Evolutionary conservation across 208 protist genomes (phyloP).

Genomic region (Blechomonas ayalai): DNA sequence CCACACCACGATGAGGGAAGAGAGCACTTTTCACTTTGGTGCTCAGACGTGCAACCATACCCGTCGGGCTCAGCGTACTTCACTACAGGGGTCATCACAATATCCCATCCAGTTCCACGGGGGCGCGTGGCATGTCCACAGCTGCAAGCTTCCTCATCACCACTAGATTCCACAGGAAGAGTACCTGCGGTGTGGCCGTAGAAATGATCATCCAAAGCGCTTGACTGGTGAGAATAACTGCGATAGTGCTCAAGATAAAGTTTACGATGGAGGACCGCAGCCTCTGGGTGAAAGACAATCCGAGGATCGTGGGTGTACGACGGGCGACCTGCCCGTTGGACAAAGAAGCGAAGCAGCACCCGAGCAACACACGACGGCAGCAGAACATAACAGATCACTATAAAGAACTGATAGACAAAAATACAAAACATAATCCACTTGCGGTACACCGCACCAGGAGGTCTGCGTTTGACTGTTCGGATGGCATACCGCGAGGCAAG

Average conservation of each 20-base stretch:
- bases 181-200: too few species aligned
- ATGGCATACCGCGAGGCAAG: conserved; percentile 38
- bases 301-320: conserved; percentile 34
- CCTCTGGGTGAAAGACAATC: conserved; percentile 14
- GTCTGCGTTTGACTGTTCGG: conserved; percentile 5
- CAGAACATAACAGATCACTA: conserved; percentile 30
- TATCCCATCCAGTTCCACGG: too few species aligned
- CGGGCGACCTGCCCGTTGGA: conserved; percentile 13
- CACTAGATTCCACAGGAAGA: too few species aligned
- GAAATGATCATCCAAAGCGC: too few species aligned
- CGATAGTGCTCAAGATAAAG: conserved; percentile 15
- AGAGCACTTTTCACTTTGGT: too few species aligned
- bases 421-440: conserved; percentile 2
- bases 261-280: conserved; percentile 27
- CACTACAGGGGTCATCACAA: too few species aligned
- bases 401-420: conserved; percentile 19
- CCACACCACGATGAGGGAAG: too few species aligned
- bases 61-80: too few species aligned
- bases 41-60: too few species aligned
- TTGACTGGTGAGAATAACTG: too few species aligned
- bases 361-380: conserved; percentile 26
- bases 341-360: conserved; percentile 20
- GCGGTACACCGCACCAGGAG: not conserved
- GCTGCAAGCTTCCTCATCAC: too few species aligned
- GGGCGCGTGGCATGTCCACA: too few species aligned